phyloP scores from a whole-genome alignment of 2,329 filamentous ascomycete genomes.

The Hypoxylon sp. region DNA sequence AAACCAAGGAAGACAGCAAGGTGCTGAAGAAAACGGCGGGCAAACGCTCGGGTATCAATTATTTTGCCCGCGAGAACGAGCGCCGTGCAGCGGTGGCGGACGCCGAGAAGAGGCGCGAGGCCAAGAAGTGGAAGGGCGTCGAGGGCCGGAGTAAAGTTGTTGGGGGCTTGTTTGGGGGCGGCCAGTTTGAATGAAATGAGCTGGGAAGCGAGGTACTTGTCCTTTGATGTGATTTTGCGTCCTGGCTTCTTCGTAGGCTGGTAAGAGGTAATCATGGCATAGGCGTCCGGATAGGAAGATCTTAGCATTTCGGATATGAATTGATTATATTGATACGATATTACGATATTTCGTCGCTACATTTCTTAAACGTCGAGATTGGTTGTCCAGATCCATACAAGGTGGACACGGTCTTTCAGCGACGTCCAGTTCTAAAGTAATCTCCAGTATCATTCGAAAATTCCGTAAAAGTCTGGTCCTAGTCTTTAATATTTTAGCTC shows the following conservation, averaged over 20 bases:
- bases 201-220: neutral
- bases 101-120: slow-evolving; percentile 71
- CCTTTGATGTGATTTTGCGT: slow-evolving; percentile 5
- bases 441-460: too few species aligned
- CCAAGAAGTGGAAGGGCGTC: slow-evolving; percentile 70
- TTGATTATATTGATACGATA: slow-evolving; percentile 16
- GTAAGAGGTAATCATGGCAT: slow-evolving; percentile 14
- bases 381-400: too few species aligned
- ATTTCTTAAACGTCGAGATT: neutral
- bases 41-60: slow-evolving; percentile 73
- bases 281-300: slow-evolving; percentile 19
- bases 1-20: slow-evolving; percentile 65
- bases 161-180: slow-evolving; percentile 71
- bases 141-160: slow-evolving; percentile 70
- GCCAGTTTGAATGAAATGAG: slow-evolving; percentile 64
- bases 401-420: too few species aligned
- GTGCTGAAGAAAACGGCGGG: slow-evolving; percentile 73
- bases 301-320: slow-evolving; percentile 1
- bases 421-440: too few species aligned
- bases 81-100: slow-evolving; percentile 68
- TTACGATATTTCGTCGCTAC: too few species aligned
- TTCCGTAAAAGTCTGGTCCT: too few species aligned
- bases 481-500: too few species aligned
- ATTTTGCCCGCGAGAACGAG: slow-evolving; percentile 73
- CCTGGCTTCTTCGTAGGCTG: neutral